phyloP scores from a whole-genome alignment of 2,329 filamentous ascomycete genomes.

The Fusarium robinianum region DNA sequence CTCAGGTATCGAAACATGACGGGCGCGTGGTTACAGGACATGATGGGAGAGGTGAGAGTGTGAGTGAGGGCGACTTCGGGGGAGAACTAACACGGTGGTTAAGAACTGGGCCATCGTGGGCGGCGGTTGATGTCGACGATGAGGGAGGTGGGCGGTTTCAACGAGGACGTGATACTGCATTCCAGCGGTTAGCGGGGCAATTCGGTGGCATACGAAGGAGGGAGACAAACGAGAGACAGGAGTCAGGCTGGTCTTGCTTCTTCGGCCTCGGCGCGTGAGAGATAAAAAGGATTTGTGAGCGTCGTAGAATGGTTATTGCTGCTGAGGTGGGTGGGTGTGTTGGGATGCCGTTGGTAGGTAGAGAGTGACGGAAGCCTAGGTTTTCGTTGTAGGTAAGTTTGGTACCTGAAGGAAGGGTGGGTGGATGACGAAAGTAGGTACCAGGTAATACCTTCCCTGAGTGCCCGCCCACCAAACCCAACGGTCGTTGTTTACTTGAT shows the following conservation, averaged over 20 bases:
- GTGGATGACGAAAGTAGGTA: too few relatives aligned
- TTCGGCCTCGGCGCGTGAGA: conserved; percentile 7
- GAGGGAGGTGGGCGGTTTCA: conserved; percentile 9
- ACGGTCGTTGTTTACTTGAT: conserved; percentile 36
- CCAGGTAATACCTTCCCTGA: too few relatives aligned
- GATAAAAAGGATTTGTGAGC: too few relatives aligned
- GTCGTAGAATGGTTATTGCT: too few relatives aligned
- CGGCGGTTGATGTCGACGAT: conserved; percentile 16
- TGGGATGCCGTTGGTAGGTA: too few relatives aligned
- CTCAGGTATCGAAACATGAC: conserved; percentile 42
- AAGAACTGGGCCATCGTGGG: conserved; percentile 48
- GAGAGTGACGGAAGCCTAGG: too few relatives aligned
- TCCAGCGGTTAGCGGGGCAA: conserved; percentile 51
- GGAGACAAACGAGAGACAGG: conserved; percentile 28
- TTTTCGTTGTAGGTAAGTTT: too few relatives aligned
- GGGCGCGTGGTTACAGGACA: conserved; percentile 21
- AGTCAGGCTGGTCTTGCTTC: conserved; percentile 7
- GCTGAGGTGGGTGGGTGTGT: too few relatives aligned
- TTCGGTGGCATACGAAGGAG: conserved; percentile 20
- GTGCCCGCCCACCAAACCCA: too few relatives aligned
- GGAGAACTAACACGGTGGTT: conserved; percentile 48
- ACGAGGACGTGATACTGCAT: conserved; percentile 38
- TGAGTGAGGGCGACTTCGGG: neutral
- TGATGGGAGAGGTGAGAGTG: conserved; percentile 1
- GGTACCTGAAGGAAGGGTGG: too few relatives aligned